Base-by-base conservation (phyloP, 2,329 filamentous ascomycete genomes). In the Stagonosporopsis cucurbitacearum region DNA sequence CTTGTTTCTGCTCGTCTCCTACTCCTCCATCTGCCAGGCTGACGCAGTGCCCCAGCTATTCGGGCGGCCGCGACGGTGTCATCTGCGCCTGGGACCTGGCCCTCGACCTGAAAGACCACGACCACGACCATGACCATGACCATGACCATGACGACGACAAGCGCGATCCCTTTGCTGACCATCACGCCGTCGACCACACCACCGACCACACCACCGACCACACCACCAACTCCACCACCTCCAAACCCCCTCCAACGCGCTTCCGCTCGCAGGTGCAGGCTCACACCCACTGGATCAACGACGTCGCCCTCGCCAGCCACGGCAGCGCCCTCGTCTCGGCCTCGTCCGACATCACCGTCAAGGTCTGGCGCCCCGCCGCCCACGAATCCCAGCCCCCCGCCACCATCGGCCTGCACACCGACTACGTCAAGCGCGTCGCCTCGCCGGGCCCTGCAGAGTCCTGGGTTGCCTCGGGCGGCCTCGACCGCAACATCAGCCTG, bases 281-380 rank as follows among this genome's bases (percentile, higher is more conserved):
- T 8, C 93, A 97, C 75, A 96, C 92, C 46, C 92, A 96, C 76
- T 97, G 93, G 93, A 89, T 97, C 78, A 97, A 96, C 78, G 93
- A 96, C 75, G 91, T 97, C 60, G 86, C 88, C 20, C 84, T 96
- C 50, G 89, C 89, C 7, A 86, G 92, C 71, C 86, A 88, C 68
- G 91, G 93, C 69, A 82, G 86, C 17, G 90, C 90, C 20, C 82
- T 97, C 44, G 89, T 96, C 28, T 96, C 93, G 9, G 92, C 90
- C 19, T 96, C 92, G 4, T 96, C 93, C n/a, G 93, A 97, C 74
- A 87, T 95, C 58, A 92, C 92, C 8, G 92, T 97, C 72, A 95
- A 96, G 76, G 79, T 96, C 68, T 97, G 93, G 95, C 86, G 93
- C 52, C 94, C 94, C 22, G 79, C 82, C 15, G 85, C 85, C 42